phyloP scores from a whole-genome alignment of 805 yeast genomes.

The Jamesozyma gamospora region DNA sequence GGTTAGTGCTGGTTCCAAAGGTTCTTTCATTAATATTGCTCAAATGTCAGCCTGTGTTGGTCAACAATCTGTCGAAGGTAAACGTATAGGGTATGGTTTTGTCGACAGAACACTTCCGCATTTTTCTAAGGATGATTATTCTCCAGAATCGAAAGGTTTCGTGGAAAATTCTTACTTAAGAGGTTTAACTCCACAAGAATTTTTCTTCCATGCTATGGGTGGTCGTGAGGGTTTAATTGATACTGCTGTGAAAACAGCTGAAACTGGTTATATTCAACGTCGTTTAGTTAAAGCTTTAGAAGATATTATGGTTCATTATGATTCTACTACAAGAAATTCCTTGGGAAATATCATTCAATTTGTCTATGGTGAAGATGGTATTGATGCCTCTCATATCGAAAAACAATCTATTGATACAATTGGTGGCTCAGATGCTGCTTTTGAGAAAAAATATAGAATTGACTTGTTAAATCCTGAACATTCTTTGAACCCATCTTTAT shows the following conservation, averaged over 20 bases:
- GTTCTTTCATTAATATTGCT: constrained; percentile 96
- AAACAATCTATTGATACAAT: constrained; percentile 91
- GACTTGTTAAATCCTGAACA: constrained; percentile 68
- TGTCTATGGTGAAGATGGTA: constrained; percentile 97
- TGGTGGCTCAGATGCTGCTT: constrained; percentile 80
- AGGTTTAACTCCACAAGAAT: constrained; percentile 97
- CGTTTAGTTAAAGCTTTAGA: constrained; percentile 94
- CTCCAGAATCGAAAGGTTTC: constrained; percentile 97
- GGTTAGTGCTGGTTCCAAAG: constrained; percentile 99
- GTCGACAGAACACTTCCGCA: constrained; percentile 95
- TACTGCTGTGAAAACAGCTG: constrained; percentile 98
- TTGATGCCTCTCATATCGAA: constrained; percentile 97
- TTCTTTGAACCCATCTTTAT: constrained; percentile 56
- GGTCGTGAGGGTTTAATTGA: constrained; percentile 99
- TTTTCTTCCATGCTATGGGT: constrained; percentile 99
- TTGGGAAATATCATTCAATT: constrained; percentile 94
- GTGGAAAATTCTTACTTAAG: constrained; percentile 94
- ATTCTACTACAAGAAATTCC: constrained; percentile 96
- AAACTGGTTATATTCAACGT: constrained; percentile 97
- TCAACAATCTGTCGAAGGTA: constrained; percentile 99
- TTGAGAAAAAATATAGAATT: constrained; percentile 75
- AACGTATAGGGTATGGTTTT: constrained; percentile 96
- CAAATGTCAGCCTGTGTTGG: constrained; percentile 99
- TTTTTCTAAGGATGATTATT: constrained; percentile 95
- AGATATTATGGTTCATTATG: constrained; percentile 96